phyloP scores from a whole-genome alignment of 371 early-diverging fungal genomes.

The Syncephalastrum monosporum region DNA sequence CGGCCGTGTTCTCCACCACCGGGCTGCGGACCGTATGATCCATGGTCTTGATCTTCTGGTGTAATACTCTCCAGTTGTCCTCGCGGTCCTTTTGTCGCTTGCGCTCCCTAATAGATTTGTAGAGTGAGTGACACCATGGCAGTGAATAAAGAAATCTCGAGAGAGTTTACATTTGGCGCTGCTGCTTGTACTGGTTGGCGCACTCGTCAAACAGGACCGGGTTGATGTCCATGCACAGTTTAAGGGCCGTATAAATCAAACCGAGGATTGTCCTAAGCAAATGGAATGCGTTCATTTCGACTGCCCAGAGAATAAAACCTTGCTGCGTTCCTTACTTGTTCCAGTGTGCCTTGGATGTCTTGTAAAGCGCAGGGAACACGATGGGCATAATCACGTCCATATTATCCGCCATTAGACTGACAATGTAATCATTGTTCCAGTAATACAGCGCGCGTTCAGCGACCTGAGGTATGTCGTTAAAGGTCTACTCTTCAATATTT shows the following conservation, averaged over 20 bases:
- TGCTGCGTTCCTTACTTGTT: conserved; percentile 65
- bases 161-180: conserved; percentile 72
- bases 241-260: conserved; percentile 91
- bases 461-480: conserved; percentile 48
- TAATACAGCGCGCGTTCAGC: conserved; percentile 95
- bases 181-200: conserved; percentile 80
- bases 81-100: conserved; percentile 85
- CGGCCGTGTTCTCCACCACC: conserved; percentile 1
- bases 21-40: neutral
- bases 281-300: neutral
- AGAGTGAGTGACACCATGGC: neutral
- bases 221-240: conserved; percentile 94
- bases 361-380: conserved; percentile 87
- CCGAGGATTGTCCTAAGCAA: conserved; percentile 82
- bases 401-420: conserved; percentile 89
- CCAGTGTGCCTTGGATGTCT: conserved; percentile 95
- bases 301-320: no score
- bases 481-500: neutral
- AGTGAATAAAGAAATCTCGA: no score
- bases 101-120: conserved; percentile 62
- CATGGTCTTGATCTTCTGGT: conserved; percentile 35
- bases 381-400: conserved; percentile 87
- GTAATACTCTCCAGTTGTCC: conserved; percentile 80
- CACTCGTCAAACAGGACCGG: conserved; percentile 93
- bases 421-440: conserved; percentile 97